phyloP scores from a whole-genome alignment of 2,329 filamentous ascomycete genomes.

The Trichoderma breve region DNA sequence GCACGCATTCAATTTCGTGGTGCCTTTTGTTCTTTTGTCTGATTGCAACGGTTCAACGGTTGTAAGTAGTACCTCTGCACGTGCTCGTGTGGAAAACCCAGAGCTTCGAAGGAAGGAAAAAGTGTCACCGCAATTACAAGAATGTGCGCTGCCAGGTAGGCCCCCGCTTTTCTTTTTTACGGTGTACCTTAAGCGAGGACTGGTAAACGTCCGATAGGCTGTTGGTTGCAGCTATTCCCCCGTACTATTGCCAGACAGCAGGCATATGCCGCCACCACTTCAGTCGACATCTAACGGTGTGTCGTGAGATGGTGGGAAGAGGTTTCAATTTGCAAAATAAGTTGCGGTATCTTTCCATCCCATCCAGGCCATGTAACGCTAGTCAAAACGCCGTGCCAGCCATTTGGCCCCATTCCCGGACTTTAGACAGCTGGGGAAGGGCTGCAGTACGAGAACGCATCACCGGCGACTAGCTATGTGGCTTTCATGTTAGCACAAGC shows the following conservation, averaged over 20 bases:
- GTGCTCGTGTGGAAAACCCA: neutral
- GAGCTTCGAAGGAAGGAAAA: neutral
- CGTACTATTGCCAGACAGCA: conserved; percentile 12
- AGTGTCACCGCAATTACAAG: conserved; percentile 15
- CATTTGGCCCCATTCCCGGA: neutral
- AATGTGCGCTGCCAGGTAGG: neutral
- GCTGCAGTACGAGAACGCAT: neutral
- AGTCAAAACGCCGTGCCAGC: neutral
- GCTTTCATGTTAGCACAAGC: neutral
- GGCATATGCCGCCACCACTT: neutral
- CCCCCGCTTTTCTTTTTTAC: conserved; percentile 9
- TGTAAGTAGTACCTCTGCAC: neutral
- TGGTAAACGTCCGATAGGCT: conserved; percentile 17
- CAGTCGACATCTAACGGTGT: conserved; percentile 13
- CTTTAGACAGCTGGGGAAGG: neutral
- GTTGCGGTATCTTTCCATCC: neutral
- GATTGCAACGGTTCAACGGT: neutral
- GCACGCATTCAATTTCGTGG: neutral
- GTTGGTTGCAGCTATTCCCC: conserved; percentile 3
- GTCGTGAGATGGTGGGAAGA: neutral
- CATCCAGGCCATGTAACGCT: neutral
- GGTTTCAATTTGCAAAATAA: neutral
- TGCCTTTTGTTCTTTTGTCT: neutral
- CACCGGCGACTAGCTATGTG: neutral
- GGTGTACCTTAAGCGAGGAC: conserved; percentile 12